Percentiles rank a stretch among this genome's conserved stretches.
Conservation (phyloP, 2,329 filamentous ascomycete species). For the Hyphodiscus sp. region DNA sequence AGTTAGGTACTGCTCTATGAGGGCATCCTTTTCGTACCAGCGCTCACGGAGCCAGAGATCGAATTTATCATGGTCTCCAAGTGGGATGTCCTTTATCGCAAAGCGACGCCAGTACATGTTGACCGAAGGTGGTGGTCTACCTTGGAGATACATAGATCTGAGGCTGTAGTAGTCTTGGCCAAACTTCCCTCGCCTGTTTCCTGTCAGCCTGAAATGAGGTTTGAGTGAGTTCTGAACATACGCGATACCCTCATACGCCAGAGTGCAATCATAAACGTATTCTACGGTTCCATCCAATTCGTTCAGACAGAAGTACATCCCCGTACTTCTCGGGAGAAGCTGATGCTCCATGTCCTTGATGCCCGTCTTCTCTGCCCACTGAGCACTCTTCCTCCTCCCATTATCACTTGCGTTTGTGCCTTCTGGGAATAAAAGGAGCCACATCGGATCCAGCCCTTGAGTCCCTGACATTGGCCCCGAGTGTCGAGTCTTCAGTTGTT, state of each 20-base stretch:
- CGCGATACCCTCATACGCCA: slow-evolving; percentile 91
- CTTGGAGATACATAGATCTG: slow-evolving; percentile 79
- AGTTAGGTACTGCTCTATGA: slow-evolving; percentile 75
- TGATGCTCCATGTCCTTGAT: slow-evolving; percentile 67
- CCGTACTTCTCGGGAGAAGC: slow-evolving; percentile 73
- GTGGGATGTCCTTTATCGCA: slow-evolving; percentile 70
- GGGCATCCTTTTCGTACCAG: slow-evolving; percentile 87
- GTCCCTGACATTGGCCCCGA: slow-evolving; percentile 45
- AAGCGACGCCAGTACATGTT: slow-evolving; percentile 97
- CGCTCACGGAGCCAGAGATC: slow-evolving; percentile 77
- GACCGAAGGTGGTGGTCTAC: slow-evolving; percentile 84
- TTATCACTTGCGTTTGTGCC: slow-evolving; percentile 74
- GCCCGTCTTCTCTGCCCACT: slow-evolving; percentile 71
- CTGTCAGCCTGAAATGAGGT: slow-evolving; percentile 5
- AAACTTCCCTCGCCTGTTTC: slow-evolving; percentile 57
- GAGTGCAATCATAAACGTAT: slow-evolving; percentile 87
- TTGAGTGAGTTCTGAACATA: slow-evolving; percentile 43
- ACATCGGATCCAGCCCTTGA: slow-evolving; percentile 70
- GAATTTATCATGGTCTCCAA: slow-evolving; percentile 67
- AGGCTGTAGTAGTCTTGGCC: slow-evolving; percentile 91
- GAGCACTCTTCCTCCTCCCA: slow-evolving; percentile 61
- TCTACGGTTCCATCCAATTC: slow-evolving; percentile 69
- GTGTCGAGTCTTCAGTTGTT: slow-evolving; percentile 57
- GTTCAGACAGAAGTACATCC: slow-evolving; percentile 70
- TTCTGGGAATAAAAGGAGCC: slow-evolving; percentile 82